These are phyloP conservation scores for Mytilinidion resinicola DNA, from an alignment of 495 filamentous ascomycete genomes.

Conservation along the genomic window DNA sequence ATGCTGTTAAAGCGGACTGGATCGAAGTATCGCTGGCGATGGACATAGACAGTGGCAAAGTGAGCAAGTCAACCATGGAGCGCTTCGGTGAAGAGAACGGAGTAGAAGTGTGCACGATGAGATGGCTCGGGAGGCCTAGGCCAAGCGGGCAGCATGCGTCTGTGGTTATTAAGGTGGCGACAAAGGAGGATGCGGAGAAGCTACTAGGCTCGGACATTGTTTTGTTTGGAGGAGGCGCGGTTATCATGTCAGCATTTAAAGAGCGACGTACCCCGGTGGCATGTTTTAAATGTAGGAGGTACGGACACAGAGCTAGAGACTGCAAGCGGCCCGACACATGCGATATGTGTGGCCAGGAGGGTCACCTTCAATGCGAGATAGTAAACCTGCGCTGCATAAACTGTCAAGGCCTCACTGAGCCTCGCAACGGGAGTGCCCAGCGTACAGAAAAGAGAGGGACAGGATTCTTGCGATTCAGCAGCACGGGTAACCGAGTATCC, in stretches of 20 bases:
- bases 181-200: slow-evolving; percentile 18
- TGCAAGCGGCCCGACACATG: slow-evolving; percentile 11
- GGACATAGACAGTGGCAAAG: background rate
- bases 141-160: slow-evolving; percentile 19
- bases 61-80: slow-evolving; percentile 9
- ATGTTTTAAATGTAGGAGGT: slow-evolving; percentile 16
- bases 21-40: background rate
- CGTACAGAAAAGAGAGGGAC: background rate
- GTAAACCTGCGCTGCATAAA: background rate
- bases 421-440: background rate
- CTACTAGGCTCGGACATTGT: slow-evolving; percentile 14
- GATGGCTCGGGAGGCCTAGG: slow-evolving; percentile 3
- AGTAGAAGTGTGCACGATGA: slow-evolving; percentile 9
- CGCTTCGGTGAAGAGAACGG: slow-evolving; percentile 3
- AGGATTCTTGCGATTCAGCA: background rate
- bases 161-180: slow-evolving; percentile 17
- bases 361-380: slow-evolving; percentile 11
- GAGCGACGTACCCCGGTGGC: slow-evolving; percentile 13
- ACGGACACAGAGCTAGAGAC: slow-evolving; percentile 16
- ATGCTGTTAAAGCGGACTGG: background rate
- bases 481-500: background rate
- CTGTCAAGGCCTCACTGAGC: background rate
- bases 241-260: slow-evolving; percentile 12
- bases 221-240: slow-evolving; percentile 11
- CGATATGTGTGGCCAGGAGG: slow-evolving; percentile 18